A percentile compares a stretch with the other conserved stretches of the same genome.
Conservation (phyloP, 768 basidiomycete species). For the Mycena maculata region DNA sequence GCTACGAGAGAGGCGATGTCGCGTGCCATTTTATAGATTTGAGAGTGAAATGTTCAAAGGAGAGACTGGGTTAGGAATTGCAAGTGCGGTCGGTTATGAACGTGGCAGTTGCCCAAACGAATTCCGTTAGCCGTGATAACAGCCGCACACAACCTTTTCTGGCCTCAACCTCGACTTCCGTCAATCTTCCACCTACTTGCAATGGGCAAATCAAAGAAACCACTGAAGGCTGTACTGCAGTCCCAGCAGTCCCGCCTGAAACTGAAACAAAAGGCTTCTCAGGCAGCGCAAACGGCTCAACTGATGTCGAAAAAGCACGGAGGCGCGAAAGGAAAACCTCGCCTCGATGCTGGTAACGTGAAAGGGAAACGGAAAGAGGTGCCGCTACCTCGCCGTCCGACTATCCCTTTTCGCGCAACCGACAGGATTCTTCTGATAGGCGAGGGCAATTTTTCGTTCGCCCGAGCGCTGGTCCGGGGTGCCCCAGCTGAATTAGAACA, state of each 20-base stretch:
- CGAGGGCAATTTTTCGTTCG: slow-evolving; percentile 96
- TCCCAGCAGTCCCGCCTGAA: slow-evolving; percentile 77
- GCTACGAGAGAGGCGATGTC: not conserved
- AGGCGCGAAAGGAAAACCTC: slow-evolving; percentile 32
- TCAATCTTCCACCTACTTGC: not conserved
- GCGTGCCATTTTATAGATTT: slow-evolving; percentile 26
- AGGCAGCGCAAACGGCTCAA: slow-evolving; percentile 65
- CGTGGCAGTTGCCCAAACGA: slow-evolving; percentile 40
- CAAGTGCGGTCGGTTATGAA: slow-evolving; percentile 3
- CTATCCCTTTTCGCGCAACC: slow-evolving; percentile 71
- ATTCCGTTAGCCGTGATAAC: not conserved
- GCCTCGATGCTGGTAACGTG: slow-evolving; percentile 44
- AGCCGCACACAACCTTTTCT: not conserved
- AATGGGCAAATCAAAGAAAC: slow-evolving; percentile 64
- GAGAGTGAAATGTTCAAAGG: slow-evolving; percentile 20
- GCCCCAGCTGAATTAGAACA: slow-evolving; percentile 59
- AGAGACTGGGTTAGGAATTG: slow-evolving; percentile 31
- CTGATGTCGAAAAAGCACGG: slow-evolving; percentile 54
- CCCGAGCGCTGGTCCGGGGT: slow-evolving; percentile 73
- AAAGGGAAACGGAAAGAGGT: slow-evolving; percentile 41
- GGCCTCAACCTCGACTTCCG: not conserved
- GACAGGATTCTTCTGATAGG: slow-evolving; percentile 85
- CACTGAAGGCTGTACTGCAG: slow-evolving; percentile 74
- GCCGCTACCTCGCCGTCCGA: slow-evolving; percentile 52
- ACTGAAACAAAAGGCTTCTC: slow-evolving; percentile 65